Evolutionary conservation across 2,329 filamentous ascomycete genomes (phyloP).

Genomic region (Aureobasidium sp.): DNA sequence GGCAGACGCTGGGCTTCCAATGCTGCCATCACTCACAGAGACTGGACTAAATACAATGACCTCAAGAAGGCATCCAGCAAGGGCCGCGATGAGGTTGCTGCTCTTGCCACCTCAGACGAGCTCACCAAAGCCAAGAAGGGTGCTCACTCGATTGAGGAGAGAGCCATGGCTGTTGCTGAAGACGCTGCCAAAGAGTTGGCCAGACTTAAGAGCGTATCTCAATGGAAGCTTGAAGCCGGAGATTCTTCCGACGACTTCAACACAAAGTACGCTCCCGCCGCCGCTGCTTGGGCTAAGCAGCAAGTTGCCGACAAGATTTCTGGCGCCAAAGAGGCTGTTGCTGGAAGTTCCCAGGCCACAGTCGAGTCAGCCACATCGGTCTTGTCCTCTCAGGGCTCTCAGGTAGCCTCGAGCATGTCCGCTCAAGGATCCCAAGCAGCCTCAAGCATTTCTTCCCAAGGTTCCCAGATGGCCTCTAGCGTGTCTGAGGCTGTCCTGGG

Average conservation of each 20-base stretch:
- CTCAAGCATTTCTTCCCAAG: not conserved
- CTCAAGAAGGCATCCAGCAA: slow-evolving; percentile 73
- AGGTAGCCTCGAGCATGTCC: slow-evolving; percentile 23
- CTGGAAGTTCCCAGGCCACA: slow-evolving; percentile 27
- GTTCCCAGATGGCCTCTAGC: slow-evolving; percentile 18
- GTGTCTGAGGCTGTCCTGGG: slow-evolving; percentile 29
- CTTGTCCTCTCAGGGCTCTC: slow-evolving; percentile 25
- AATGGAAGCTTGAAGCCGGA: slow-evolving; percentile 69
- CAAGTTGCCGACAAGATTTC: slow-evolving; percentile 26
- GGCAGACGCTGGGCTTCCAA: slow-evolving; percentile 93
- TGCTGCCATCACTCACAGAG: slow-evolving; percentile 90
- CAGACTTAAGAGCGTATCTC: slow-evolving; percentile 71
- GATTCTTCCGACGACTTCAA: slow-evolving; percentile 75
- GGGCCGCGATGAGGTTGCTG: slow-evolving; percentile 75
- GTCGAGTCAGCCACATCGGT: slow-evolving; percentile 29
- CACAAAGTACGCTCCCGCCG: slow-evolving; percentile 52
- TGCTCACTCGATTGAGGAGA: slow-evolving; percentile 61
- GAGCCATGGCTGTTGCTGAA: slow-evolving; percentile 72
- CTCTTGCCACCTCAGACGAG: slow-evolving; percentile 64
- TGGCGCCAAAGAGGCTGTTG: slow-evolving; percentile 27
- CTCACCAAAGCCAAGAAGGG: slow-evolving; percentile 59
- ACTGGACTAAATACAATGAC: slow-evolving; percentile 92
- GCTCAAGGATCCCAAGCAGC: not conserved
- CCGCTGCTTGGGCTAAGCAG: slow-evolving; percentile 39
- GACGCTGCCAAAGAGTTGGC: slow-evolving; percentile 70